These are phyloP conservation scores for Euptelea pleiosperma DNA, from an alignment of 164 flowering plant species.

Conservation along the genomic window DNA sequence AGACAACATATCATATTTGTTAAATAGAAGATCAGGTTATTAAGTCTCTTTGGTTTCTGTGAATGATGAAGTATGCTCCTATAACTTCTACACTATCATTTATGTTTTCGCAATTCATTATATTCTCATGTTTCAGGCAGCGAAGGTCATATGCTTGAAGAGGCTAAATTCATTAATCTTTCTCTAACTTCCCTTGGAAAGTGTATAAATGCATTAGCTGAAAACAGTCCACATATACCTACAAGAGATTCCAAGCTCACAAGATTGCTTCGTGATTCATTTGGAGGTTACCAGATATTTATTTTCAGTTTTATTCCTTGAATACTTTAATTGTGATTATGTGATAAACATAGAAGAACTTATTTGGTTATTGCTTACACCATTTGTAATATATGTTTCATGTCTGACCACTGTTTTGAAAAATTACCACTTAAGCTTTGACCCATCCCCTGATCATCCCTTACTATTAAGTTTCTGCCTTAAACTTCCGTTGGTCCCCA, in stretches of 20 bases:
- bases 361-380: neutral
- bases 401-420: neutral
- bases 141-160: constrained; percentile 81
- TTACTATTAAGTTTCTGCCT: too few relatives aligned
- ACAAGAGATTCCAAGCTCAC: constrained; percentile 89
- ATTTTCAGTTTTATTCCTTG: constrained; percentile 7
- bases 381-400: neutral
- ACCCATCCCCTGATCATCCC: neutral
- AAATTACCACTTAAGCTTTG: too few relatives aligned
- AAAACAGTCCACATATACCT: constrained; percentile 85
- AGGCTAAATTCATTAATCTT: constrained; percentile 91
- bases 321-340: constrained; percentile 1
- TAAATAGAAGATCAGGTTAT: neutral
- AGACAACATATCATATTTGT: too few relatives aligned
- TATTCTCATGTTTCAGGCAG: constrained; percentile 56
- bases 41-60: neutral
- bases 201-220: constrained; percentile 95
- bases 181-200: constrained; percentile 93
- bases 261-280: constrained; percentile 91
- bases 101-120: constrained; percentile 5
- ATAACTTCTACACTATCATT: neutral
- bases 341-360: neutral
- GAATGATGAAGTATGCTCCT: neutral
- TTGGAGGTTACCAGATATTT: constrained; percentile 62
- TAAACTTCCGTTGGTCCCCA: neutral